Conservation (phyloP, 495 filamentous ascomycete genomes). For the Aspergillus mulundensis region DNA sequence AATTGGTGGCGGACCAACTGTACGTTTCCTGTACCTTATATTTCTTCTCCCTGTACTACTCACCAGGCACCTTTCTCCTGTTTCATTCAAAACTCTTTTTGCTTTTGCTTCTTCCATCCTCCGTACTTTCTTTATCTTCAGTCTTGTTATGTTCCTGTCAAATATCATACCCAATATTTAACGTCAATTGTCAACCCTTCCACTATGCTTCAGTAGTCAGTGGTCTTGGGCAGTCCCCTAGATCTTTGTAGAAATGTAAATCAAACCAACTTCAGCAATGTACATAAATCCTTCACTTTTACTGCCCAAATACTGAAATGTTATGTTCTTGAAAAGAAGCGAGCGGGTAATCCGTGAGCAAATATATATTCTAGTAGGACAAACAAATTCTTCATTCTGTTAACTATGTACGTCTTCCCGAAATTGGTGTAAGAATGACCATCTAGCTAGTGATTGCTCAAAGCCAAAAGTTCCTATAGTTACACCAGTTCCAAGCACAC, state of each 20-base stretch:
- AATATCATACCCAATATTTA: constrained; percentile 6
- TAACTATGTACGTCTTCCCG: neutral
- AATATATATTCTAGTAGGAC: too few relatives aligned
- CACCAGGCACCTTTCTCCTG: neutral
- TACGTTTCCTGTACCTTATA: constrained; percentile 1
- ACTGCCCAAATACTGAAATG: too few relatives aligned
- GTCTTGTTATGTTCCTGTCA: neutral
- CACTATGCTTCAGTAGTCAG: neutral
- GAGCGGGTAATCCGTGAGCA: too few relatives aligned
- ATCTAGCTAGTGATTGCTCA: neutral
- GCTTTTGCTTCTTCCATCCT: neutral
- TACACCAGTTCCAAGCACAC: neutral
- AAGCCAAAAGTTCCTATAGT: neutral
- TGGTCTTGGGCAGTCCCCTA: too few relatives aligned
- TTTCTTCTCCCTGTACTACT: constrained; percentile 5
- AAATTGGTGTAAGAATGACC: neutral
- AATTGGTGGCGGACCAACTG: neutral
- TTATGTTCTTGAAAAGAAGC: too few relatives aligned
- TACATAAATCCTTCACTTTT: too few relatives aligned
- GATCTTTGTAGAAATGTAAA: too few relatives aligned
- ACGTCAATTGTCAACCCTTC: neutral
- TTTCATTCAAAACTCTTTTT: neutral
- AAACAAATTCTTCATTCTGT: too few relatives aligned
- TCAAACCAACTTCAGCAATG: too few relatives aligned
- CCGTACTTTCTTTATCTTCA: neutral